These are phyloP conservation scores for Penicillium paxilli DNA, from an alignment of 495 filamentous ascomycete genomes.

Conservation along the genomic window DNA sequence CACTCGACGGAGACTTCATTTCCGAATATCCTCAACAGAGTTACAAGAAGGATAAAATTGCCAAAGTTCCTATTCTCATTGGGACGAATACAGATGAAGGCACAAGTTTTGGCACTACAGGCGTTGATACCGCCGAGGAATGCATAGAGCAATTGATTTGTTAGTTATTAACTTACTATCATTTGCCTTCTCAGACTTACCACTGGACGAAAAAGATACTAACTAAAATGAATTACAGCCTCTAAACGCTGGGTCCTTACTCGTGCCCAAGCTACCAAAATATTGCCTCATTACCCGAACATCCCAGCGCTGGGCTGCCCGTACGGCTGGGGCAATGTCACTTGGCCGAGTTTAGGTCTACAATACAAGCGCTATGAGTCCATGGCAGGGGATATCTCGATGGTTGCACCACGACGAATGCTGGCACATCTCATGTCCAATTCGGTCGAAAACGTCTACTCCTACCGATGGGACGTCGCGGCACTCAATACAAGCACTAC, in stretches of 20 bases:
- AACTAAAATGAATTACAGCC: constrained; percentile 11
- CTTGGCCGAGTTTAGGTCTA: constrained; percentile 42
- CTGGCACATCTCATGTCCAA: constrained; percentile 50
- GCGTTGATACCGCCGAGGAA: constrained; percentile 44
- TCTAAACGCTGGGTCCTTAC: constrained; percentile 40
- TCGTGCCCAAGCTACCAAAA: constrained; percentile 25
- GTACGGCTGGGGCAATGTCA: constrained; percentile 51
- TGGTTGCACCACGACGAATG: constrained; percentile 54
- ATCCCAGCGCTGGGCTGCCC: constrained; percentile 45
- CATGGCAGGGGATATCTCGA: constrained; percentile 54
- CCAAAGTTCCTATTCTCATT: constrained; percentile 46
- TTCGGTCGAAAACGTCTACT: constrained; percentile 46
- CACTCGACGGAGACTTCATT: constrained; percentile 55
- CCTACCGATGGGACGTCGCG: constrained; percentile 54
- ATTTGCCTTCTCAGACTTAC: neutral
- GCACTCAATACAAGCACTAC: constrained; percentile 27
- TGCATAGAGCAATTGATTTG: constrained; percentile 42
- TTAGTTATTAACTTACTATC: too few species aligned
- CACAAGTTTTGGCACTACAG: constrained; percentile 44
- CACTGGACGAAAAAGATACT: neutral
- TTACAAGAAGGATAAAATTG: constrained; percentile 31
- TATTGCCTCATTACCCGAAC: constrained; percentile 40
- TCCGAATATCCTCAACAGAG: constrained; percentile 39
- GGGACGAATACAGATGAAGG: constrained; percentile 54
- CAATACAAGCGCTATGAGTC: constrained; percentile 54